Percentiles rank a stretch among this genome's conserved stretches.
Evolutionary conservation across 2,329 filamentous ascomycete species (phyloP).

Genomic region (Microsporum audouinii): DNA sequence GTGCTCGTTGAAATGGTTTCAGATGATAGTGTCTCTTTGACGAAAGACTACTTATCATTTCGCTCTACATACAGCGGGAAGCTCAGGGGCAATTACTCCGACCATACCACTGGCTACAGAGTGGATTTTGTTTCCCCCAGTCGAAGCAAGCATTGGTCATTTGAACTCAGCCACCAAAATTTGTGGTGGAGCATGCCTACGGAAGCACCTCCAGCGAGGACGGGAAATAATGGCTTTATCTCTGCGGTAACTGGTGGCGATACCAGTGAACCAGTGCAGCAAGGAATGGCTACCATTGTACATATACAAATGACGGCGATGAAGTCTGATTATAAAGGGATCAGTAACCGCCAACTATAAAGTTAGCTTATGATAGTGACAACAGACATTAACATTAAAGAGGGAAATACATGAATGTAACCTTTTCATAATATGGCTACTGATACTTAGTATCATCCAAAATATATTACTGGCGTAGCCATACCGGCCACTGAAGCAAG

Average conservation of each 20-base stretch:
- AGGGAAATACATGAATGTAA: too few species aligned
- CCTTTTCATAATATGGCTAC: too few species aligned
- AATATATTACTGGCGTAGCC: too few species aligned
- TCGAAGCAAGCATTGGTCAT: constrained; percentile 2
- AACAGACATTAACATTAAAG: not conserved
- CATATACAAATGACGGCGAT: not conserved
- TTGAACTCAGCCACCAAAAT: constrained; percentile 1
- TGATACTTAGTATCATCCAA: too few species aligned
- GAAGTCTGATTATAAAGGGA: not conserved
- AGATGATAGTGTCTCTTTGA: constrained; percentile 1
- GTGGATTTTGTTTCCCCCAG: constrained; percentile 2
- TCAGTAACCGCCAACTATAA: not conserved
- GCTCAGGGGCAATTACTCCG: not conserved
- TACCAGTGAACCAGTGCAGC: not conserved
- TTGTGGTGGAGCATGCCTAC: constrained; percentile 3
- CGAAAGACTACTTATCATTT: not conserved
- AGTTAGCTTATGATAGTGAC: not conserved
- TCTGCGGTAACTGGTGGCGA: not conserved
- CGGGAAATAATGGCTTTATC: constrained; percentile 2
- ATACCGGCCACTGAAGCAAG: too few species aligned
- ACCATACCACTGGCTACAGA: not conserved
- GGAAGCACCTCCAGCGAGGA: not conserved
- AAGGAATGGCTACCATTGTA: not conserved
- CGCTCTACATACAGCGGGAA: not conserved
- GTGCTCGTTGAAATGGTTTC: not conserved